These are phyloP conservation scores for Thuja plicata DNA, from an alignment of 83 land plant genomes.

Conservation along the genomic window DNA sequence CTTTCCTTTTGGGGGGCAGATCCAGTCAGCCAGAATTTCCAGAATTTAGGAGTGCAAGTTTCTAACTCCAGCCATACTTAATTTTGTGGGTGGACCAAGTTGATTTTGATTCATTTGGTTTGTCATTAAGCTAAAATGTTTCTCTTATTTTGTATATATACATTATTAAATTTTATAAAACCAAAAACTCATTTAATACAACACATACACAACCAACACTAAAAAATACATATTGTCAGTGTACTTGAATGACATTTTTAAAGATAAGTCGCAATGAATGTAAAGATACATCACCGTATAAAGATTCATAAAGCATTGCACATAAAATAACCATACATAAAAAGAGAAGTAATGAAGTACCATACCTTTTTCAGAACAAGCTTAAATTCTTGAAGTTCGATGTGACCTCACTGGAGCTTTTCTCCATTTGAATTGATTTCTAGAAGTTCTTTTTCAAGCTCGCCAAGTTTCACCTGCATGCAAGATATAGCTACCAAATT, in stretches of 20 bases:
- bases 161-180: background rate
- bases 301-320: background rate
- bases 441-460: slow-evolving; percentile 85
- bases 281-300: background rate
- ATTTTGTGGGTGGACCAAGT: background rate
- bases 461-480: slow-evolving; percentile 71
- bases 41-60: no score
- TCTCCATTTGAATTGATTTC: slow-evolving; percentile 89
- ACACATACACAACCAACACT: background rate
- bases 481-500: background rate
- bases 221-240: background rate
- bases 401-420: slow-evolving; percentile 74
- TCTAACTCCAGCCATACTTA: no score
- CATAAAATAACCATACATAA: background rate
- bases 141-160: no score
- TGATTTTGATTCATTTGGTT: background rate
- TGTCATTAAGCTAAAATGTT: background rate
- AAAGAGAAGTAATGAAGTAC: background rate
- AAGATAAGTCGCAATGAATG: background rate
- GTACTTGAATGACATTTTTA: background rate
- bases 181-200: background rate
- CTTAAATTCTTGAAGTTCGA: slow-evolving; percentile 82
- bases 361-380: slow-evolving; percentile 86
- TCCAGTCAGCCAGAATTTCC: no score
- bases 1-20: no score